Percentiles rank a stretch among this genome's conserved stretches.
Evolutionary conservation across 1,284 basidiomycete genomes (phyloP).

Genomic region (Sporisorium sorghi): DNA sequence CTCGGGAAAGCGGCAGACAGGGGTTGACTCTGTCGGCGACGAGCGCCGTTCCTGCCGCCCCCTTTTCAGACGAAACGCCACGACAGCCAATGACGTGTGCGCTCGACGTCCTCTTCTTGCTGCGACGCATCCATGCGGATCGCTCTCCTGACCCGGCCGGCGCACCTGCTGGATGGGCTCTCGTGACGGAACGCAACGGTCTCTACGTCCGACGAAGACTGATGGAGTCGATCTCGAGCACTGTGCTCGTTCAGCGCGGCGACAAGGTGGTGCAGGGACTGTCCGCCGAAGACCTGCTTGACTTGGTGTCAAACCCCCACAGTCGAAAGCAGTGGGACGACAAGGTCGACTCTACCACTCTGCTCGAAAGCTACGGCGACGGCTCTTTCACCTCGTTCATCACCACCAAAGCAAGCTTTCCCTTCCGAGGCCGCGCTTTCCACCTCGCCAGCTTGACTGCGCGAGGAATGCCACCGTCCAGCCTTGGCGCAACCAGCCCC

Average conservation of each 20-base stretch:
- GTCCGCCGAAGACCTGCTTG: slow-evolving; percentile 85
- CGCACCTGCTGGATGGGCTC: slow-evolving; percentile 80
- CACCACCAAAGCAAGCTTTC: slow-evolving; percentile 80
- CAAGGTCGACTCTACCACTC: slow-evolving; percentile 77
- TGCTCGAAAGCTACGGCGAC: slow-evolving; percentile 84
- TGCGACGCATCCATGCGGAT: slow-evolving; percentile 64
- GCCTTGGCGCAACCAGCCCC: slow-evolving; percentile 24
- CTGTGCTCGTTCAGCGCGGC: slow-evolving; percentile 86
- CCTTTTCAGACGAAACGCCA: slow-evolving; percentile 61
- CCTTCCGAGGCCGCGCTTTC: slow-evolving; percentile 90
- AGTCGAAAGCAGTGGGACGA: slow-evolving; percentile 87
- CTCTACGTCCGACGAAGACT: slow-evolving; percentile 82
- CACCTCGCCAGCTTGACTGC: slow-evolving; percentile 82
- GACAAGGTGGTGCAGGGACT: slow-evolving; percentile 94
- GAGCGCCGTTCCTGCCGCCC: slow-evolving; percentile 14
- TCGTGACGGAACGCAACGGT: slow-evolving; percentile 81
- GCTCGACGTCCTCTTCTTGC: slow-evolving; percentile 63
- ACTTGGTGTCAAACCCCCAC: slow-evolving; percentile 76
- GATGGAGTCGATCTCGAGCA: slow-evolving; percentile 81
- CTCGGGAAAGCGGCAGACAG: slow-evolving; percentile 11
- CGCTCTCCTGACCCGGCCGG: slow-evolving; percentile 70
- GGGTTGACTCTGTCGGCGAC: slow-evolving; percentile 11
- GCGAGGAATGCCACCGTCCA: slow-evolving; percentile 57
- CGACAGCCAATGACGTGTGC: slow-evolving; percentile 63
- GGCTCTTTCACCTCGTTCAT: slow-evolving; percentile 74